A percentile compares a stretch with the other conserved stretches of the same genome.
Conservation (phyloP, 805 yeast genomes). For the Metschnikowia continentalis region DNA sequence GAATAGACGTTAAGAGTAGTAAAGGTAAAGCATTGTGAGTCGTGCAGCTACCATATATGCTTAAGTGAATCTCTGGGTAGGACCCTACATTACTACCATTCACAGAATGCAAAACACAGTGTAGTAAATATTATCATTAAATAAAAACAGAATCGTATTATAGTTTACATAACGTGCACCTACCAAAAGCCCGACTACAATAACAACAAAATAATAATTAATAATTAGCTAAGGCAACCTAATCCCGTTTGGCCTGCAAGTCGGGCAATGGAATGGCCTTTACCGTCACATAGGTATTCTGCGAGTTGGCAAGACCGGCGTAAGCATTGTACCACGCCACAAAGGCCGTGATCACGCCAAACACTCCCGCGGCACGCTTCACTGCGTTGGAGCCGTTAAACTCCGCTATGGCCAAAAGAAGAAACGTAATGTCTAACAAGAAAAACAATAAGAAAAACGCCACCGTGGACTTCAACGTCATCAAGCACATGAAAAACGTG, state of each 20-base stretch:
- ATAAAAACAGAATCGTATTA: no score
- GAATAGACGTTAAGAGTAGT: no score
- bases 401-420: conserved; percentile 38
- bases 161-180: no score
- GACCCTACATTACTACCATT: no score
- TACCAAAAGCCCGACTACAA: no score
- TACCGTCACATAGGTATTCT: conserved; percentile 56
- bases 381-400: conserved; percentile 26
- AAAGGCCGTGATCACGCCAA: conserved; percentile 40
- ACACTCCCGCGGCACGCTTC: conserved; percentile 41
- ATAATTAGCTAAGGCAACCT: background rate
- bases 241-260: conserved; percentile 20
- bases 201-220: no score
- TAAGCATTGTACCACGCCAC: conserved; percentile 45
- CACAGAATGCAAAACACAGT: no score
- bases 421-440: conserved; percentile 38
- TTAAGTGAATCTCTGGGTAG: no score
- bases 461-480: conserved; percentile 41
- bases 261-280: conserved; percentile 52
- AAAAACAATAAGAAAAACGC: conserved; percentile 41
- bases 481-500: conserved; percentile 38
- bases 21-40: no score
- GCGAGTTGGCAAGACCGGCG: conserved; percentile 50
- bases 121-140: no score
- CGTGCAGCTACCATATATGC: no score